A percentile compares a stretch with the other conserved stretches of the same genome.
Conservation (phyloP, 2,329 filamentous ascomycete species). For the Aplosporella prunicola region DNA sequence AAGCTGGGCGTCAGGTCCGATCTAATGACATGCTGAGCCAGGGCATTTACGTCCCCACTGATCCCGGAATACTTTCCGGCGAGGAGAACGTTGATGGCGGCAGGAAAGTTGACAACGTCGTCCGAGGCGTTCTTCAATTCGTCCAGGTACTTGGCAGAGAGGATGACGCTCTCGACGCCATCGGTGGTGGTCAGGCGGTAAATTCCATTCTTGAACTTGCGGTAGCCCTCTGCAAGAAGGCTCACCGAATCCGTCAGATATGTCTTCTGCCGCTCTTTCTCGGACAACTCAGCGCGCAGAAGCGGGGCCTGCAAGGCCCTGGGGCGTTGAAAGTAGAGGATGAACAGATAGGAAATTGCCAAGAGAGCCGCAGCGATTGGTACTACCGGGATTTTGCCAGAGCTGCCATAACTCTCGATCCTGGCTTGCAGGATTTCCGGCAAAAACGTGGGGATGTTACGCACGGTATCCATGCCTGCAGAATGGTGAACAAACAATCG, state of each 20-base stretch:
- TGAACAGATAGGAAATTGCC: constrained; percentile 2
- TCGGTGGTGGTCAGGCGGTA: constrained; percentile 9
- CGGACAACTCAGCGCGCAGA: constrained; percentile 1
- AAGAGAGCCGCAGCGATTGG: neutral
- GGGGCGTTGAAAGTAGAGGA: constrained; percentile 1
- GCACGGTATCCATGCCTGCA: constrained; percentile 7
- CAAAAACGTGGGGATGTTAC: constrained; percentile 6
- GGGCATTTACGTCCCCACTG: neutral
- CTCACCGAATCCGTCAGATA: neutral
- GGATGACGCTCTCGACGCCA: constrained; percentile 17
- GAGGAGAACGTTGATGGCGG: constrained; percentile 15
- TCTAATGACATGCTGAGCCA: constrained; percentile 19
- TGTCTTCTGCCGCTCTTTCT: constrained; percentile 7
- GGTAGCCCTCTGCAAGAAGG: constrained; percentile 8
- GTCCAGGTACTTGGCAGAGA: constrained; percentile 21
- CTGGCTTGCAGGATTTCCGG: constrained; percentile 3
- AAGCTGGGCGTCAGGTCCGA: constrained; percentile 26
- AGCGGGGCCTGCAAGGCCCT: constrained; percentile 3
- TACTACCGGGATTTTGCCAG: neutral
- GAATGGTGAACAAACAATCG: too few relatives aligned
- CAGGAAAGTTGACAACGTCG: constrained; percentile 23
- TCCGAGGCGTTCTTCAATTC: constrained; percentile 26
- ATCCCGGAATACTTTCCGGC: constrained; percentile 14
- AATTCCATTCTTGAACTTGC: constrained; percentile 7
- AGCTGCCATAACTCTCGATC: constrained; percentile 3